Evolutionary conservation across 331 rosid genomes (phyloP).

Genomic region (Prunus yedoensis): DNA sequence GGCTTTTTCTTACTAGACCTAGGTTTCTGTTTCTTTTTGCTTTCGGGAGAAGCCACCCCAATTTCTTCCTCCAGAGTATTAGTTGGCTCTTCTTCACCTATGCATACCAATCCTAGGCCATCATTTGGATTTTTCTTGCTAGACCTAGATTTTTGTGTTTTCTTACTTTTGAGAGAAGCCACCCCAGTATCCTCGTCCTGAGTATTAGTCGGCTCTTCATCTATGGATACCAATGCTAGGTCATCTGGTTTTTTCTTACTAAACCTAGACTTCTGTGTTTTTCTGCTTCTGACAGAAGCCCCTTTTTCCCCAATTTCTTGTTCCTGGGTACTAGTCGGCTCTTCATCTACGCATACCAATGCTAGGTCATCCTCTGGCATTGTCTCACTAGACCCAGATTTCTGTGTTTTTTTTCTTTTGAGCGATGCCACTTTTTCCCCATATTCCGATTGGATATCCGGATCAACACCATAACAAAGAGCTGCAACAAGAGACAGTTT

Average conservation of each 20-base stretch:
- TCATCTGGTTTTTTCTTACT: conserved; percentile 38
- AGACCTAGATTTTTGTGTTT: conserved; percentile 9
- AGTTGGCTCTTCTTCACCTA: conserved; percentile 35
- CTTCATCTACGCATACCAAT: conserved; percentile 32
- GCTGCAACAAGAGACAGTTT: conserved; percentile 41
- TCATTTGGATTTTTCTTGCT: conserved; percentile 38
- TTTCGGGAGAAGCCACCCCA: conserved; percentile 21
- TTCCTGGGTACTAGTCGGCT: conserved; percentile 1
- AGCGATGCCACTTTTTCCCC: conserved; percentile 29
- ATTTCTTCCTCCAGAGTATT: conserved; percentile 15
- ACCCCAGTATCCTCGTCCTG: conserved; percentile 17
- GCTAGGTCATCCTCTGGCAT: conserved; percentile 27
- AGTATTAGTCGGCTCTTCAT: conserved; percentile 25
- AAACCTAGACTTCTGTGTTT: conserved; percentile 10
- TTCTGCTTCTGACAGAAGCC: conserved; percentile 29
- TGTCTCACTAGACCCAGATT: conserved; percentile 34
- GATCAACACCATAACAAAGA: conserved; percentile 31
- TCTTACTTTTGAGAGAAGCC: conserved; percentile 29
- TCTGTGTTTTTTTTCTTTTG: conserved; percentile 35
- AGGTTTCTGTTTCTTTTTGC: conserved; percentile 35
- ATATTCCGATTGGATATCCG: conserved; percentile 37
- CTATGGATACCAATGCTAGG: conserved; percentile 27
- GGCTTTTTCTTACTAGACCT: conserved; percentile 38
- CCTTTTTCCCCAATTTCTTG: conserved; percentile 26
- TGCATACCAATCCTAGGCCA: conserved; percentile 26